Percentiles rank a stretch among this genome's conserved stretches.
phyloP scores from a whole-genome alignment of 768 basidiomycete species.

The Rhodotorula taiwanensis region DNA sequence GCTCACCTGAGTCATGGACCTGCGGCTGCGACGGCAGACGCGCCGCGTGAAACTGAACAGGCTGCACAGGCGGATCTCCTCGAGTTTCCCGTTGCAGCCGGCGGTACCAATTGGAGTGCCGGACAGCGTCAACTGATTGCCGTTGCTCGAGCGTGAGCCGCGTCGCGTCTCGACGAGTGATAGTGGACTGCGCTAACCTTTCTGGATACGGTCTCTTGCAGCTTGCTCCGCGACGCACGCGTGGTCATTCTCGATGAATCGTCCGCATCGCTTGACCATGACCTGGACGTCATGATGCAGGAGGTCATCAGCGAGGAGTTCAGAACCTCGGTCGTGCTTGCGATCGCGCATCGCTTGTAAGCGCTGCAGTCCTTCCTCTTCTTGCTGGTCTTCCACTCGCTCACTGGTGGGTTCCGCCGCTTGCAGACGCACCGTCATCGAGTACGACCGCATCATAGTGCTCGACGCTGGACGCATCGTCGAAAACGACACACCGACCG shows the following conservation, averaged over 20 bases:
- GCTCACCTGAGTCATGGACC: constrained; percentile 8
- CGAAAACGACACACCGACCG: constrained; percentile 53
- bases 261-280: constrained; percentile 45
- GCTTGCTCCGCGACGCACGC: constrained; percentile 43
- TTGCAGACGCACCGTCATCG: constrained; percentile 10
- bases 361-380: too few relatives aligned
- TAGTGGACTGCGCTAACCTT: too few relatives aligned
- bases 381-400: neutral
- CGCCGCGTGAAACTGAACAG: neutral
- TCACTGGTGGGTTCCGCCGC: neutral
- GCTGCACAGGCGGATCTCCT: too few relatives aligned
- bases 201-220: neutral
- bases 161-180: too few relatives aligned
- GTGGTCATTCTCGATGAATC: constrained; percentile 48
- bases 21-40: neutral
- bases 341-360: constrained; percentile 49
- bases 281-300: constrained; percentile 43
- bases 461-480: constrained; percentile 25
- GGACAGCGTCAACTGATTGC: constrained; percentile 50
- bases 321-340: constrained; percentile 46
- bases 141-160: constrained; percentile 46
- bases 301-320: constrained; percentile 45
- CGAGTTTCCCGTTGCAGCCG: constrained; percentile 43
- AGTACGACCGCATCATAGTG: constrained; percentile 26
- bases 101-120: constrained; percentile 45